phyloP scores from a whole-genome alignment of 1,139 yeast genomes.

The Hemisphaericaspora xylofermentans region DNA sequence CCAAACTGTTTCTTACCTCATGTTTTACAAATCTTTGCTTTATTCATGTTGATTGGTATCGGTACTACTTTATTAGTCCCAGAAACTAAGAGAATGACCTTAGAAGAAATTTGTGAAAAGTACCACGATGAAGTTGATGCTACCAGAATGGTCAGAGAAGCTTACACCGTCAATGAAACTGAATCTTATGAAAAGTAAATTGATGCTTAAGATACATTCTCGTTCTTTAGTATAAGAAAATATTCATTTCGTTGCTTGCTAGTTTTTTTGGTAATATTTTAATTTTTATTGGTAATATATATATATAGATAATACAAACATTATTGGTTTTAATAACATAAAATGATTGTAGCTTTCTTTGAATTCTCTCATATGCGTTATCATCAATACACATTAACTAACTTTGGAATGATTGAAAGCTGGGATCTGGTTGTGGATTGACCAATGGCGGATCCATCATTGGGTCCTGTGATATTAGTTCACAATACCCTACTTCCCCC shows the following conservation, averaged over 20 bases:
- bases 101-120: slow-evolving; percentile 76
- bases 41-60: slow-evolving; percentile 82
- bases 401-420: too few relatives aligned
- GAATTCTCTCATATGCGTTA: too few relatives aligned
- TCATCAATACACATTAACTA: too few relatives aligned
- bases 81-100: slow-evolving; percentile 86
- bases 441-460: too few relatives aligned
- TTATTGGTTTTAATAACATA: background rate
- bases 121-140: slow-evolving; percentile 74
- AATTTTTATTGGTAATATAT: slow-evolving; percentile 3
- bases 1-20: slow-evolving; percentile 80
- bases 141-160: slow-evolving; percentile 38
- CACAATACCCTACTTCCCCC: too few relatives aligned
- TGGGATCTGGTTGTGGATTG: too few relatives aligned
- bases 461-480: too few relatives aligned
- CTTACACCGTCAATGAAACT: slow-evolving; percentile 33
- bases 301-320: slow-evolving; percentile 4
- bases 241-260: slow-evolving; percentile 4
- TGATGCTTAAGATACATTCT: background rate
- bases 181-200: slow-evolving; percentile 16
- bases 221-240: background rate
- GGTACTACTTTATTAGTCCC: slow-evolving; percentile 67
- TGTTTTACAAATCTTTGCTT: slow-evolving; percentile 89
- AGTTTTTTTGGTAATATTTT: background rate
- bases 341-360: background rate